Evolutionary conservation across 1,284 basidiomycete genomes (phyloP), one percentile per base, ranked within the genome.

Genomic region (Ganoderma leucocontextum): DNA sequence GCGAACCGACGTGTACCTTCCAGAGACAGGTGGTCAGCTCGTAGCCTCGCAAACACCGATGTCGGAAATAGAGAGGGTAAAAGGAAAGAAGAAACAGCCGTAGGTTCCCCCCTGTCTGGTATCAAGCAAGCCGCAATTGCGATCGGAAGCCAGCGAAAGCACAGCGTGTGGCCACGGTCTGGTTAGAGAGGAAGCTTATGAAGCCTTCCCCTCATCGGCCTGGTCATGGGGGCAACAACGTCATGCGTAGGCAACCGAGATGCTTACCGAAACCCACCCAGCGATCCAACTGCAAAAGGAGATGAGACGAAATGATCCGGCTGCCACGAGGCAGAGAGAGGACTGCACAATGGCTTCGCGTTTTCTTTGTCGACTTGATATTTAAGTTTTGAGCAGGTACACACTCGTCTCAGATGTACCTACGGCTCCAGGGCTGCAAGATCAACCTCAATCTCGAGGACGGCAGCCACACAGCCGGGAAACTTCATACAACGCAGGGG

Each of bases 81-180:
- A n/a, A 19, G 36, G 35, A 15, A 38, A n/a, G 35, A 59, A 38
- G 57, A 8, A 53, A 53, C 25, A 19, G n/a, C 5, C 22, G 7
- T 52, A 25, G 22, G 19, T 38, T 38, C n/a, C 15, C 25, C 29
- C 22, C 33, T 35, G 53, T 55, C 13, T 17, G 35, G 33, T 35
- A 44, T 49, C 47, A 38, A 38, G 33, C 35, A 19, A 58, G 17
- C 17, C n/a, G 19, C 35, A 22, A n/a, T 29, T 55, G 25, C 25
- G 22, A 29, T 53, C 29, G 29, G 33, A 55, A 33, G 55, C 35
- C 29, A 58, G 17, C 19, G 55, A 38, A 42, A 39, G 55, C 55
- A 38, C 55, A 58, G 55, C 55, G 35, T 58, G 55, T 33, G 58
- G 58, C n/a, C 25, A 59, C n/a, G 15, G 19, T 35, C 57, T 33